Conservation (phyloP, 2,329 filamentous ascomycete species). For the Rosellinia necatrix region DNA sequence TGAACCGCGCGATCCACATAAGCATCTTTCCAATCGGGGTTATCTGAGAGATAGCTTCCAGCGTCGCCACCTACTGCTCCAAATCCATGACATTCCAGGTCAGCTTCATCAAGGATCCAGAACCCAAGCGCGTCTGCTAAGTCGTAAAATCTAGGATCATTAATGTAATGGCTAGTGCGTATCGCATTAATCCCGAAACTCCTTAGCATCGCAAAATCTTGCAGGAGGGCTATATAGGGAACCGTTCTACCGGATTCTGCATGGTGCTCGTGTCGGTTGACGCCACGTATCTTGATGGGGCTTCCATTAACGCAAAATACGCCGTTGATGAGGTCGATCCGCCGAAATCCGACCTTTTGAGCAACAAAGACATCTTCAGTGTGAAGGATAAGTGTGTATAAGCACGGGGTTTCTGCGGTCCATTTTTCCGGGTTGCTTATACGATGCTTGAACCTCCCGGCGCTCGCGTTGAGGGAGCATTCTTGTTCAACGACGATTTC, state of each 20-base stretch:
- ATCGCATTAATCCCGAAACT: conserved; percentile 71
- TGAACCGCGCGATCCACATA: conserved; percentile 71
- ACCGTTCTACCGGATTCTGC: conserved; percentile 65
- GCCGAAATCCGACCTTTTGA: conserved; percentile 67
- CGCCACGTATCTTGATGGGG: conserved; percentile 67
- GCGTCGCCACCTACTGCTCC: conserved; percentile 46
- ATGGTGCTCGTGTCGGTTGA: conserved; percentile 74
- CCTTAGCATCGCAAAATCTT: conserved; percentile 70
- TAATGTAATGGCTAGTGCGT: conserved; percentile 69
- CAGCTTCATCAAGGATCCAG: conserved; percentile 64
- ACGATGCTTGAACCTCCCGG: conserved; percentile 41
- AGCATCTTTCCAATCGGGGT: conserved; percentile 63
- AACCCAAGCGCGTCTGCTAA: conserved; percentile 67
- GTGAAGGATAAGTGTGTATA: conserved; percentile 58
- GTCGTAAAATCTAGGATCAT: conserved; percentile 63
- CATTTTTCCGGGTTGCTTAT: conserved; percentile 64
- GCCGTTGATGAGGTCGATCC: conserved; percentile 63
- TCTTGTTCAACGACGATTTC: conserved; percentile 37
- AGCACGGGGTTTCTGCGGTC: conserved; percentile 69
- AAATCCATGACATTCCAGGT: conserved; percentile 60
- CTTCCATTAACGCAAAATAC: conserved; percentile 68
- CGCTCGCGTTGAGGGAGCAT: conserved; percentile 44
- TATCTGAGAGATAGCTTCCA: conserved; percentile 61
- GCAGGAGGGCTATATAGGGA: conserved; percentile 62
- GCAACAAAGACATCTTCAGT: conserved; percentile 46